A percentile compares a stretch with the other conserved stretches of the same genome.
Evolutionary conservation across 2,329 filamentous ascomycete genomes (phyloP).

Genomic region (Plenodomus tracheiphilus): DNA sequence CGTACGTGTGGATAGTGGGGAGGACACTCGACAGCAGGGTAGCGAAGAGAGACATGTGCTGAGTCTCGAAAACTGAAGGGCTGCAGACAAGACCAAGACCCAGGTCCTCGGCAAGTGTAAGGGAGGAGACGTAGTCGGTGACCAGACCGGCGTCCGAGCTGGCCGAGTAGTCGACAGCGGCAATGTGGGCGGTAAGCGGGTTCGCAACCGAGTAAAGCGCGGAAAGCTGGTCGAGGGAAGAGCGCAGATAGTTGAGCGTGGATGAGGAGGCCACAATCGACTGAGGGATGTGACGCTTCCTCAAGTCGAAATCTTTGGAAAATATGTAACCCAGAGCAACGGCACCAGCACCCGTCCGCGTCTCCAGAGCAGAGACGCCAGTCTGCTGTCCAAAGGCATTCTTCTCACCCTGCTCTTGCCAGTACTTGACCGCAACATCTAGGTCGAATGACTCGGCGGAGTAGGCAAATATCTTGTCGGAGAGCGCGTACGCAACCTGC

Average conservation of each 20-base stretch:
- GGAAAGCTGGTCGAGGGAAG: conserved; percentile 87
- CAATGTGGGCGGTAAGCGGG: conserved; percentile 89
- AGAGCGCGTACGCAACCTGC: conserved; percentile 92
- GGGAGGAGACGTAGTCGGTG: conserved; percentile 80
- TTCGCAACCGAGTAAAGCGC: conserved; percentile 89
- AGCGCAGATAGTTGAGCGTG: conserved; percentile 76
- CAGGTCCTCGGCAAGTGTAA: conserved; percentile 84
- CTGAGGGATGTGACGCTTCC: conserved; percentile 90
- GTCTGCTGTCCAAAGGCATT: conserved; percentile 85
- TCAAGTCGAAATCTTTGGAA: conserved; percentile 91
- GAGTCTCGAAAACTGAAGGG: conserved; percentile 83
- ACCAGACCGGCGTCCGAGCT: conserved; percentile 71
- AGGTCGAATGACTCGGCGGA: conserved; percentile 92
- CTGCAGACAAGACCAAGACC: conserved; percentile 85
- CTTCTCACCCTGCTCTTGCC: conserved; percentile 69
- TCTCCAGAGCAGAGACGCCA: conserved; percentile 78
- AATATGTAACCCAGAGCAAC: conserved; percentile 97
- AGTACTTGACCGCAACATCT: conserved; percentile 78
- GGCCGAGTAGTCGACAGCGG: conserved; percentile 81
- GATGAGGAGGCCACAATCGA: conserved; percentile 84
- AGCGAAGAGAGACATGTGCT: conserved; percentile 92
- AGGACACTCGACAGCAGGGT: conserved; percentile 77
- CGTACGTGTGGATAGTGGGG: conserved; percentile 86
- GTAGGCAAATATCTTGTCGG: conserved; percentile 97
- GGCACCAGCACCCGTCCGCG: conserved; percentile 82